Conservation (phyloP, 108 stramenopile species). For the Nitzschia palea region DNA sequence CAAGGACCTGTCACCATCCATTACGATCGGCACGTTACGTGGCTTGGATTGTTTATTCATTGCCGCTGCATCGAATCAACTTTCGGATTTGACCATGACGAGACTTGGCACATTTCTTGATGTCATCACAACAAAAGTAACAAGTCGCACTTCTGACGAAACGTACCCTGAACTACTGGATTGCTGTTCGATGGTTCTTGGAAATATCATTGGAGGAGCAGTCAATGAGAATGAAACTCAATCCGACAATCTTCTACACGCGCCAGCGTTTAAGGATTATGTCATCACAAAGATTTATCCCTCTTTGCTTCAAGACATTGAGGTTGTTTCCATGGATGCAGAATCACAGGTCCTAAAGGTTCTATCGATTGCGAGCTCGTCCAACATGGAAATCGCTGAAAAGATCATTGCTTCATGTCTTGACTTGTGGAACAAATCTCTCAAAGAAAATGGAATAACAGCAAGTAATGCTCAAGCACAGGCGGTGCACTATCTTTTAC, state of each 20-base stretch:
- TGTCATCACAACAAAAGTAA: conserved; percentile 1
- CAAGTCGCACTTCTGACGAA: background rate
- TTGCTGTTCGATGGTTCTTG: conserved; percentile 10
- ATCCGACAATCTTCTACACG: conserved; percentile 3
- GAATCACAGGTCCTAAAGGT: conserved; percentile 11
- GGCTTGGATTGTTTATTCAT: conserved; percentile 23
- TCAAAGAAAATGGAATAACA: background rate
- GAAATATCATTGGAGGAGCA: conserved; percentile 17
- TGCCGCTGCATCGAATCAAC: background rate
- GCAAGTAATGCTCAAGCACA: background rate
- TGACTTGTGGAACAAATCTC: background rate
- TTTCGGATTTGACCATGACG: conserved; percentile 9
- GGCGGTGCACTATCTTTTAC: conserved; percentile 18
- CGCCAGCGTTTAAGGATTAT: conserved; percentile 1
- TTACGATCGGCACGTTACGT: conserved; percentile 11
- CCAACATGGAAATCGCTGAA: conserved; percentile 7
- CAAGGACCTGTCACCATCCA: conserved; percentile 6
- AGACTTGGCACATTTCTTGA: conserved; percentile 29
- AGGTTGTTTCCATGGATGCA: background rate
- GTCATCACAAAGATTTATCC: conserved; percentile 7
- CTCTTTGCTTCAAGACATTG: background rate
- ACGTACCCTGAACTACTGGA: background rate
- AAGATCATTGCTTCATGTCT: conserved; percentile 16
- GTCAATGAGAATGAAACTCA: background rate
- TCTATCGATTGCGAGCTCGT: conserved; percentile 20